Conservation (phyloP, 805 yeast species). For the Lipomyces chichibuensis region DNA sequence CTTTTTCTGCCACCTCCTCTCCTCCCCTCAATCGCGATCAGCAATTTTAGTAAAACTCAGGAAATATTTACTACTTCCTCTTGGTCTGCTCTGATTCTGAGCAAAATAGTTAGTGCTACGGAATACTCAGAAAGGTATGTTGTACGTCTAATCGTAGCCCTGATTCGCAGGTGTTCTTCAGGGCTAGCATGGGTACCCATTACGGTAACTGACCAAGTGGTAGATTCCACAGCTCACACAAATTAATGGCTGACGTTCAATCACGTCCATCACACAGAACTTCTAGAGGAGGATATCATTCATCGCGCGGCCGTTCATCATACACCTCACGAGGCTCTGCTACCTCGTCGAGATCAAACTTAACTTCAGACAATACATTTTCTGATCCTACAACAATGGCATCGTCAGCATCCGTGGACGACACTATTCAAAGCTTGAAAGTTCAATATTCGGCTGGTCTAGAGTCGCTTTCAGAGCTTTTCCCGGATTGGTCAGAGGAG, state of each 20-base stretch:
- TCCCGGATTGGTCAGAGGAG: constrained; percentile 91
- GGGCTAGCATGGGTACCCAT: not conserved
- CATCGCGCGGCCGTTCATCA: constrained; percentile 29
- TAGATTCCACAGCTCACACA: not conserved
- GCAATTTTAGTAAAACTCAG: not conserved
- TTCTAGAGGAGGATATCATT: constrained; percentile 36
- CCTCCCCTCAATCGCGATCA: not conserved
- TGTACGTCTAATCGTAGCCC: not conserved
- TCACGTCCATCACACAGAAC: constrained; percentile 24
- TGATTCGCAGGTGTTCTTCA: not conserved
- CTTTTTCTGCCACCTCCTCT: not conserved
- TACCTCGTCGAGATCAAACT: constrained; percentile 21
- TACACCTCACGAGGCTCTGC: constrained; percentile 13
- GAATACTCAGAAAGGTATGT: constrained; percentile 3
- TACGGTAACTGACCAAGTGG: not conserved
- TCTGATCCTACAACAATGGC: constrained; percentile 14
- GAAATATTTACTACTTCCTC: not conserved
- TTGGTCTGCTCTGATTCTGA: constrained; percentile 2
- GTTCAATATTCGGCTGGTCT: constrained; percentile 45
- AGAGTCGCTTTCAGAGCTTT: constrained; percentile 72
- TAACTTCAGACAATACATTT: constrained; percentile 6
- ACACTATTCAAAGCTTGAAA: constrained; percentile 43
- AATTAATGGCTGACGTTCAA: constrained; percentile 30
- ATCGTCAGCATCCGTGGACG: constrained; percentile 36
- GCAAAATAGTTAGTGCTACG: constrained; percentile 5